Conservation (phyloP, 257 asterid genomes). For the Ophiorrhiza pumila region DNA sequence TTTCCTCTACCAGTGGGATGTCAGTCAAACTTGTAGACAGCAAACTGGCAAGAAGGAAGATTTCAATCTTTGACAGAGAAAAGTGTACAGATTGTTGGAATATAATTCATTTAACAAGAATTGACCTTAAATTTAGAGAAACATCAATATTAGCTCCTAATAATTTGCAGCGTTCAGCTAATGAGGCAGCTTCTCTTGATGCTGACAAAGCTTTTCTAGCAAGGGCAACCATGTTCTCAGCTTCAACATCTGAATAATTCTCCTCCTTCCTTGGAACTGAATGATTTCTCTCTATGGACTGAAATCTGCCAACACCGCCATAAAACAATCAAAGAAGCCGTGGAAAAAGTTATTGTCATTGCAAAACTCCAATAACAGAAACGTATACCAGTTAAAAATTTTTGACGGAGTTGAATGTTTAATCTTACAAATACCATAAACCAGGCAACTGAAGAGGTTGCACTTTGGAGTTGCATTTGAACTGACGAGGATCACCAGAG, state of each 20-base stretch:
- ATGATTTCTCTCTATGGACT: conserved; percentile 40
- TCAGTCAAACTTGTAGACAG: conserved; percentile 32
- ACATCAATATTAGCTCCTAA: conserved; percentile 32
- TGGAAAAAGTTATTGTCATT: not conserved
- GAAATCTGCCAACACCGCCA: conserved; percentile 47
- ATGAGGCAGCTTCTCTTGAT: conserved; percentile 56
- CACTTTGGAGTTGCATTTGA: conserved; percentile 31
- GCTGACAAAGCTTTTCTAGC: conserved; percentile 80
- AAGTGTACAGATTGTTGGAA: not conserved
- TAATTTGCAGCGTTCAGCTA: conserved; percentile 46
- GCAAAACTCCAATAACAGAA: not conserved
- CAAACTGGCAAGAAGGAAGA: conserved; percentile 21
- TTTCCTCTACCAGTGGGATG: conserved; percentile 33
- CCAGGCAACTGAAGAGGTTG: conserved; percentile 54
- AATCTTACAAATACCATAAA: conserved; percentile 80
- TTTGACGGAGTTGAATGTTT: conserved; percentile 27
- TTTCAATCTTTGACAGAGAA: conserved; percentile 12
- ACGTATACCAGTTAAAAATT: not conserved
- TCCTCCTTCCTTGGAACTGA: conserved; percentile 32
- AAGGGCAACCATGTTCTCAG: conserved; percentile 54
- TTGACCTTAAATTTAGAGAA: conserved; percentile 40
- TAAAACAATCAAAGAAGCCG: conserved; percentile 7
- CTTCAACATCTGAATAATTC: conserved; percentile 35
- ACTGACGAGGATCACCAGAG: conserved; percentile 33
- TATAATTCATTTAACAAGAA: conserved; percentile 12